Evolutionary conservation across 2,329 filamentous ascomycete species (phyloP).

Genomic region (Penicillium sp.): DNA sequence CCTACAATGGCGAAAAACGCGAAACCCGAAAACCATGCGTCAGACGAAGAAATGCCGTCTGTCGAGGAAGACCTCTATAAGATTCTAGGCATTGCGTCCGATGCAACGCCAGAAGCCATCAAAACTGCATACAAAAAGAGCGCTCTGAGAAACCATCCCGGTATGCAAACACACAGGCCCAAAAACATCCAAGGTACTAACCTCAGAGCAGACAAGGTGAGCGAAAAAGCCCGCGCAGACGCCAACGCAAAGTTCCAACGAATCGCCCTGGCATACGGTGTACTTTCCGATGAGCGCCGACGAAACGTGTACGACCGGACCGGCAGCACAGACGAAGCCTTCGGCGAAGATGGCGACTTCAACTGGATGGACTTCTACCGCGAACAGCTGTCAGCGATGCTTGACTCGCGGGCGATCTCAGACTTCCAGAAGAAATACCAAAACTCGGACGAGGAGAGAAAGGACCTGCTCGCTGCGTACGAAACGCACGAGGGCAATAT

Average conservation of each 20-base stretch:
- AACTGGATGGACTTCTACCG: constrained; percentile 89
- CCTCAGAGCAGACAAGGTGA: constrained; percentile 66
- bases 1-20: constrained; percentile 19
- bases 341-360: constrained; percentile 72
- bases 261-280: constrained; percentile 88
- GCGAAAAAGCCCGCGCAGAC: constrained; percentile 62
- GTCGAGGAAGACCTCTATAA: constrained; percentile 63
- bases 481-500: constrained; percentile 70
- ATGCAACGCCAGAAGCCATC: constrained; percentile 74
- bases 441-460: constrained; percentile 77
- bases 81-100: constrained; percentile 67
- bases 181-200: constrained; percentile 17
- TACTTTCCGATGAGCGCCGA: constrained; percentile 78
- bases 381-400: constrained; percentile 73
- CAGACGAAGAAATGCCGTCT: constrained; percentile 20
- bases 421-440: constrained; percentile 78
- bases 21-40: constrained; percentile 50
- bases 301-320: constrained; percentile 86
- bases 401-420: constrained; percentile 72
- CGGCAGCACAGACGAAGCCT: constrained; percentile 80
- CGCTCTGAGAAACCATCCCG: constrained; percentile 81
- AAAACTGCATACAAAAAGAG: constrained; percentile 90
- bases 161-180: constrained; percentile 46
- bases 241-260: constrained; percentile 83
- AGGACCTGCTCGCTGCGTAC: constrained; percentile 75